A percentile compares a stretch with the other conserved stretches of the same genome.
These are phyloP conservation scores for Ophiocordyceps camponoti-rufipedis DNA, from an alignment of 2,329 filamentous ascomycete species.

Conservation along the genomic window DNA sequence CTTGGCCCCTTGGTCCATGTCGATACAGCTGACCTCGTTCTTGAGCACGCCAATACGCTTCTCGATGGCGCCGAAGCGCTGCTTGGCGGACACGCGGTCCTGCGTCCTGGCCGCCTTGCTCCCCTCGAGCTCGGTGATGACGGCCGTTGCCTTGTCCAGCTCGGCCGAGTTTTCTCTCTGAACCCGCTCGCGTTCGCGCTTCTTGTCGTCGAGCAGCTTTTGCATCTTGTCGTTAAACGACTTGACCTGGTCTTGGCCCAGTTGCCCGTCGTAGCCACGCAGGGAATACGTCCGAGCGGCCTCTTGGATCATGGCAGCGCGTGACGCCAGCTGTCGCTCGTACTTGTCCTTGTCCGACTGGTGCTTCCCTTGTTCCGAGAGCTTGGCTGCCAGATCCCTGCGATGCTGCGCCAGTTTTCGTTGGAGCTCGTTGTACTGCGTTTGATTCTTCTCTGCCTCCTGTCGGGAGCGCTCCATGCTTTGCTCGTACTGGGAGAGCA, in stretches of 20 bases:
- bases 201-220: slow-evolving; percentile 61
- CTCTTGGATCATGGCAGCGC: slow-evolving; percentile 58
- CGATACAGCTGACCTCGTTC: slow-evolving; percentile 49
- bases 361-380: slow-evolving; percentile 54
- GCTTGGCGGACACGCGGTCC: slow-evolving; percentile 53
- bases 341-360: slow-evolving; percentile 78
- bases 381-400: slow-evolving; percentile 29
- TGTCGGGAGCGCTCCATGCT: slow-evolving; percentile 47
- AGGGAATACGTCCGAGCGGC: slow-evolving; percentile 62
- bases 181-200: slow-evolving; percentile 54
- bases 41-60: slow-evolving; percentile 49
- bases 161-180: slow-evolving; percentile 60
- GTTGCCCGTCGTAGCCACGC: slow-evolving; percentile 64
- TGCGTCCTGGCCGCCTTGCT: slow-evolving; percentile 55
- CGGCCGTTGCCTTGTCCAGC: slow-evolving; percentile 50
- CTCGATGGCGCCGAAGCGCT: slow-evolving; percentile 58
- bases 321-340: slow-evolving; percentile 57
- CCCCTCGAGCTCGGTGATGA: slow-evolving; percentile 56
- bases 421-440: slow-evolving; percentile 48
- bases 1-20: slow-evolving; percentile 71
- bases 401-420: slow-evolving; percentile 24
- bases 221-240: slow-evolving; percentile 64
- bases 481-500: slow-evolving; percentile 61
- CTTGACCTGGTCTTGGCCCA: slow-evolving; percentile 54
- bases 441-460: slow-evolving; percentile 43